phyloP scores from a whole-genome alignment of 2,329 filamentous ascomycete species.

The Aureobasidium zeae region DNA sequence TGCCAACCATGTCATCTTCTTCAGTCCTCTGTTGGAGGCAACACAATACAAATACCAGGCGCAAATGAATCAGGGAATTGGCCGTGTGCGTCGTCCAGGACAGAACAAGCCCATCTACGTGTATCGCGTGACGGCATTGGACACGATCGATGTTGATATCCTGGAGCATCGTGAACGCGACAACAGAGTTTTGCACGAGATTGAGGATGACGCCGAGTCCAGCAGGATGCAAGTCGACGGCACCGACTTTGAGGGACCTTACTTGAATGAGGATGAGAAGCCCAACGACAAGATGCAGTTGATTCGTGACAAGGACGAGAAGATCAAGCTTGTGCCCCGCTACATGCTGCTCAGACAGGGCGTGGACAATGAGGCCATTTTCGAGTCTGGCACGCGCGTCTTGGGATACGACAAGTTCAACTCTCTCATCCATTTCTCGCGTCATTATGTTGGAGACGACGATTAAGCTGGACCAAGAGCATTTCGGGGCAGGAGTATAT shows the following conservation, averaged over 20 bases:
- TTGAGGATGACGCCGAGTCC: constrained; percentile 6
- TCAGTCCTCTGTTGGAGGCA: constrained; percentile 44
- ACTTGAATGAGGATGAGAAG: background rate
- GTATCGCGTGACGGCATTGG: constrained; percentile 72
- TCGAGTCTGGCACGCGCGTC: constrained; percentile 23
- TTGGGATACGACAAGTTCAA: constrained; percentile 27
- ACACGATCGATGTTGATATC: constrained; percentile 46
- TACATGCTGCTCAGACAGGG: constrained; percentile 23
- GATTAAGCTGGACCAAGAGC: background rate
- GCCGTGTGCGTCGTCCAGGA: constrained; percentile 49
- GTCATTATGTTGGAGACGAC: constrained; percentile 24
- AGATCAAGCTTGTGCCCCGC: constrained; percentile 27
- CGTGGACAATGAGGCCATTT: constrained; percentile 14
- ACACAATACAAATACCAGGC: constrained; percentile 47
- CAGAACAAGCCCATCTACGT: constrained; percentile 50
- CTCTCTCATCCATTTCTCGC: constrained; percentile 28
- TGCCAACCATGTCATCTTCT: constrained; percentile 57
- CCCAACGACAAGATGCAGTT: constrained; percentile 32
- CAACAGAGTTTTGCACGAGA: constrained; percentile 21
- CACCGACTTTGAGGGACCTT: background rate
- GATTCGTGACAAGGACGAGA: constrained; percentile 21
- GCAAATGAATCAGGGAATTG: constrained; percentile 55
- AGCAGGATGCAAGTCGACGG: background rate
- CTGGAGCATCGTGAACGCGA: constrained; percentile 36
- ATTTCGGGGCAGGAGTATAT: background rate